Percentiles rank a stretch among this genome's conserved stretches.
Evolutionary conservation across 73 alveolate species (phyloP).

Genomic region (Blepharisma japonicum): DNA sequence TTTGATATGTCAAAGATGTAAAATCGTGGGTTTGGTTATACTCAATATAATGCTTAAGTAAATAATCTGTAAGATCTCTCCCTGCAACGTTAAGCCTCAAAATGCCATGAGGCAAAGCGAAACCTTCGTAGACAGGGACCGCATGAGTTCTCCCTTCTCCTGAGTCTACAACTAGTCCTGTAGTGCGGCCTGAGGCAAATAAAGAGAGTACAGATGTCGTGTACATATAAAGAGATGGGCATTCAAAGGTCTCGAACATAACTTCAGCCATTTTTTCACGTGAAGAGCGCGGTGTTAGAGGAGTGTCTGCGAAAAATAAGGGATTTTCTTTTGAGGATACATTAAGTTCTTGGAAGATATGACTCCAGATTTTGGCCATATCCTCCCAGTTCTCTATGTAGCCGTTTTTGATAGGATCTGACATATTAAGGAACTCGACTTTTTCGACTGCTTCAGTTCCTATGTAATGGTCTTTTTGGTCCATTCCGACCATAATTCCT

Average conservation of each 20-base stretch:
- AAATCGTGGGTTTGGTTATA: conserved; percentile 19
- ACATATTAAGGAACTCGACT: conserved; percentile 49
- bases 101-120: conserved; percentile 94
- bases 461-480: conserved; percentile 68
- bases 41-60: conserved; percentile 31
- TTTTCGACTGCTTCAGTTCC: conserved; percentile 70
- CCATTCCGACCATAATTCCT: conserved; percentile 88
- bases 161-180: conserved; percentile 96
- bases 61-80: conserved; percentile 80
- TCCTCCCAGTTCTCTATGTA: conserved; percentile 46
- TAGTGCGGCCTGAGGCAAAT: conserved; percentile 96
- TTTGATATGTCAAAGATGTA: conserved; percentile 36
- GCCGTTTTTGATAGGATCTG: conserved; percentile 62
- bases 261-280: conserved; percentile 70
- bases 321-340: conserved; percentile 77
- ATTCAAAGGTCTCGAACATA: conserved; percentile 74
- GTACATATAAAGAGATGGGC: conserved; percentile 56
- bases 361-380: conserved; percentile 59
- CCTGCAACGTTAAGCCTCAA: conserved; percentile 86
- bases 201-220: conserved; percentile 75
- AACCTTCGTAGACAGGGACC: conserved; percentile 98
- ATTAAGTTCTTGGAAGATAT: conserved; percentile 73
- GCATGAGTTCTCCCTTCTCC: conserved; percentile 92
- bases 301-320: conserved; percentile 82
- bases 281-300: conserved; percentile 63